Evolutionary conservation across 75 land plant species (phyloP).

Genomic region (Isoetes taiwanensis): DNA sequence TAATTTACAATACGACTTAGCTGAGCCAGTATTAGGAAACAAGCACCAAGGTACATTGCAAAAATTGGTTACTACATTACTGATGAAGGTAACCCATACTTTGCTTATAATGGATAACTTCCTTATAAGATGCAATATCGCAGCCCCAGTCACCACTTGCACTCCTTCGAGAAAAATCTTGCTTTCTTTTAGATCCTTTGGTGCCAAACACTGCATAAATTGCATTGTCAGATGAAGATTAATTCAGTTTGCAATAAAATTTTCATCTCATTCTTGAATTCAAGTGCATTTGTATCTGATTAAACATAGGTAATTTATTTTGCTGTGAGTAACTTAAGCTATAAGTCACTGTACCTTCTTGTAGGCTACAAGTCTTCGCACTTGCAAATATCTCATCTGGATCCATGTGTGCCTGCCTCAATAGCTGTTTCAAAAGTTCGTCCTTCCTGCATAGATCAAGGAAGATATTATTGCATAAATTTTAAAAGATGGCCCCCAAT

Average conservation of each 20-base stretch:
- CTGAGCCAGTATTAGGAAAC: too few species aligned
- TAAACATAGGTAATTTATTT: not conserved
- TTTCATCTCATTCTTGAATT: not conserved
- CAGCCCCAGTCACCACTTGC: constrained; percentile 36
- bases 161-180: constrained; percentile 22
- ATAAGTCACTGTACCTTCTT: constrained; percentile 23
- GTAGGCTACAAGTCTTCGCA: constrained; percentile 31
- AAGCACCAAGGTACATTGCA: too few species aligned
- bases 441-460: constrained; percentile 20
- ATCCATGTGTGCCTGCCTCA: constrained; percentile 27
- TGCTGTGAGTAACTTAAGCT: not conserved
- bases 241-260: not conserved
- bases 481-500: not conserved
- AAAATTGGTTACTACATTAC: too few species aligned
- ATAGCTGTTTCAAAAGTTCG: constrained; percentile 20
- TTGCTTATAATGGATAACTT: constrained; percentile 27
- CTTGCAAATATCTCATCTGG: constrained; percentile 33
- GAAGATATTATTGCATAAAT: not conserved
- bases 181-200: constrained; percentile 23
- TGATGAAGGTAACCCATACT: constrained; percentile 38
- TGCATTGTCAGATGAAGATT: too few species aligned
- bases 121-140: constrained; percentile 28
- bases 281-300: not conserved
- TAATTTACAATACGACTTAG: too few species aligned
- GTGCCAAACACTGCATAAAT: constrained; percentile 36